Conservation (phyloP, 129 eudicot species). For the Lactuca saligna region DNA sequence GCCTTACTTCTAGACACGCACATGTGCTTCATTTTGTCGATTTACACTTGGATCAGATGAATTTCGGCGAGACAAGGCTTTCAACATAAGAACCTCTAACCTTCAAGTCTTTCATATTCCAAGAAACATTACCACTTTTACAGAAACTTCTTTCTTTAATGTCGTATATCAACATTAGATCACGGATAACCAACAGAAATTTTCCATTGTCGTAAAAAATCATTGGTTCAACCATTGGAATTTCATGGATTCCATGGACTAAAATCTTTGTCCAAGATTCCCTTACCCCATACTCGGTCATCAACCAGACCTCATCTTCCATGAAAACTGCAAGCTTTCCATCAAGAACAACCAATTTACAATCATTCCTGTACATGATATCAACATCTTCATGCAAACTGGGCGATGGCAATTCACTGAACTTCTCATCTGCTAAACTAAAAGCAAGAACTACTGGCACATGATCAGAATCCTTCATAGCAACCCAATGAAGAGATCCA, state of each 20-base stretch:
- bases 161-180: constrained; percentile 18
- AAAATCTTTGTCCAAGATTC: constrained; percentile 23
- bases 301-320: constrained; percentile 26
- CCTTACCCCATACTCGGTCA: constrained; percentile 24
- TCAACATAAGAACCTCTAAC: constrained; percentile 24
- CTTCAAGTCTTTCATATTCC: constrained; percentile 15
- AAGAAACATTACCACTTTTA: constrained; percentile 10
- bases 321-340: constrained; percentile 26
- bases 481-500: constrained; percentile 62
- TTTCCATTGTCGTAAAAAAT: constrained; percentile 10
- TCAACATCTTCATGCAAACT: background rate
- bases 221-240: background rate
- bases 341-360: constrained; percentile 13
- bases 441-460: constrained; percentile 43
- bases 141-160: constrained; percentile 13
- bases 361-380: background rate
- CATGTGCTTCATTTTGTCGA: background rate
- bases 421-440: constrained; percentile 45
- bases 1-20: background rate
- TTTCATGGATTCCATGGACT: background rate
- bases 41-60: background rate
- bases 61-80: constrained; percentile 31
- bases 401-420: constrained; percentile 41
- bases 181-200: background rate
- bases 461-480: background rate